Base-by-base conservation (phyloP, 306 rosid species). In the Sesbania bispinosa region DNA sequence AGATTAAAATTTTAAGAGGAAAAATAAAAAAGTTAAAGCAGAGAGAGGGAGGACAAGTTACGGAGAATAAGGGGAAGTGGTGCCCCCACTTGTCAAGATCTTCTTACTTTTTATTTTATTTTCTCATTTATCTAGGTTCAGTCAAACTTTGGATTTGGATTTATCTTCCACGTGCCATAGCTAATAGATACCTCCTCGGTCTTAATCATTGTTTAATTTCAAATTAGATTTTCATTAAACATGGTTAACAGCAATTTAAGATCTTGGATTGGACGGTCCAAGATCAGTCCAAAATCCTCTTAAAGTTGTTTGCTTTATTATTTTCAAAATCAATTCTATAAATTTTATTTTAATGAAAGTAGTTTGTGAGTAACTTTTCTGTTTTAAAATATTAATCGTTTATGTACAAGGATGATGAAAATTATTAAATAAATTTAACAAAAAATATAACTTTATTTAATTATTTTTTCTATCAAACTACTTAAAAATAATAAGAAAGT, bases 31-130 rank as follows among this genome's bases (percentile, higher is more conserved):
- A 18, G 58, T 20, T 32, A 32, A 60, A 21, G 11, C 0, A 10
- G 16, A 15, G 15, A 1, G n/a, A 23, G 62, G 20, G 3, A 39
- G 21, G 48, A 43, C 74, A 54, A 0, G 60, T 66, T 55, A 33
- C 69, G 51, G 60, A 64, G 68, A 76, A 66, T 43, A 43, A 76
- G 68, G 80, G 33, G 60, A 32, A 57, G 74, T 45, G 74, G 50
- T 5, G 35, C 24, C 36, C 58, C 74, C 79, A 74, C 79, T 64
- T 53, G 13, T n/a, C n/a, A n/a, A n/a, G 41, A 75, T 75, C 42
- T n/a, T n/a, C n/a, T n/a, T n/a, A n/a, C n/a, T n/a, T n/a, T 75
- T 64, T 10, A 45, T 43, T 9, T 47, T 20, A 29, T 15, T 55
- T 42, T 30, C 58, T 29, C 60, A 10, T 42, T 21, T 42, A 48